Percentiles rank a stretch among this genome's conserved stretches.
These are phyloP conservation scores for Lactarius quietus DNA, from an alignment of 768 basidiomycete genomes.

Conservation along the genomic window DNA sequence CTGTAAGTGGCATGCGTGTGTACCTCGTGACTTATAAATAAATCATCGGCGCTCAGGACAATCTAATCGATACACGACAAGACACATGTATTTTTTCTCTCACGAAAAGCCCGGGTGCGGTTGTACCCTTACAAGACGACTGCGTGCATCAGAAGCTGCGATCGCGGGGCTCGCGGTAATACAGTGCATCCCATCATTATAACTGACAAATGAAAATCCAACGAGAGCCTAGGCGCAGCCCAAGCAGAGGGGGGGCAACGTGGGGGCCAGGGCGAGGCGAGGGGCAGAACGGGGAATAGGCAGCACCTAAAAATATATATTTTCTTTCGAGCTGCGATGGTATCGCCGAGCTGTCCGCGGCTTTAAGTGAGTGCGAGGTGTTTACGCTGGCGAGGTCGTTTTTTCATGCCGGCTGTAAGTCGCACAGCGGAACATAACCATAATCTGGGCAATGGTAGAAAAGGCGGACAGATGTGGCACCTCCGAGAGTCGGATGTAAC, in stretches of 20 bases:
- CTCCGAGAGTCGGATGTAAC: not conserved
- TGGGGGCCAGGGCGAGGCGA: too few species aligned
- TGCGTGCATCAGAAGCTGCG: conserved; percentile 21
- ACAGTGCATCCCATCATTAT: not conserved
- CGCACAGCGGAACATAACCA: conserved; percentile 13
- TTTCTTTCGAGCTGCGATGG: not conserved
- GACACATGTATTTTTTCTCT: not conserved
- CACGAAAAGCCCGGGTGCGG: conserved; percentile 15
- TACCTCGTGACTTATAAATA: conserved; percentile 16
- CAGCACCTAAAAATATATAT: too few species aligned
- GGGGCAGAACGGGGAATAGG: not conserved
- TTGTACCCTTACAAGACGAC: not conserved
- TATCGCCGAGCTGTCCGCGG: conserved; percentile 11
- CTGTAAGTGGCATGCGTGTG: conserved; percentile 21
- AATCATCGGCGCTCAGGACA: conserved; percentile 3
- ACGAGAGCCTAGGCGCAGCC: not conserved
- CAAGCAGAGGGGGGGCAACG: too few species aligned
- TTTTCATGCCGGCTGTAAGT: conserved; percentile 23
- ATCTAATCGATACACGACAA: conserved; percentile 16
- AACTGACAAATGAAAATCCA: conserved; percentile 4
- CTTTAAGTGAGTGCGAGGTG: not conserved
- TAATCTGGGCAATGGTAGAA: conserved; percentile 9
- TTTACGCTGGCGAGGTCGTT: conserved; percentile 1
- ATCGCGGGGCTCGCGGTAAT: conserved; percentile 12
- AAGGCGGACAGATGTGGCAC: conserved; percentile 8